Percentiles rank a stretch among this genome's conserved stretches.
These are phyloP conservation scores for Coix lacrymajobi DNA, from an alignment of 176 grass and related monocot genomes.

Conservation along the genomic window DNA sequence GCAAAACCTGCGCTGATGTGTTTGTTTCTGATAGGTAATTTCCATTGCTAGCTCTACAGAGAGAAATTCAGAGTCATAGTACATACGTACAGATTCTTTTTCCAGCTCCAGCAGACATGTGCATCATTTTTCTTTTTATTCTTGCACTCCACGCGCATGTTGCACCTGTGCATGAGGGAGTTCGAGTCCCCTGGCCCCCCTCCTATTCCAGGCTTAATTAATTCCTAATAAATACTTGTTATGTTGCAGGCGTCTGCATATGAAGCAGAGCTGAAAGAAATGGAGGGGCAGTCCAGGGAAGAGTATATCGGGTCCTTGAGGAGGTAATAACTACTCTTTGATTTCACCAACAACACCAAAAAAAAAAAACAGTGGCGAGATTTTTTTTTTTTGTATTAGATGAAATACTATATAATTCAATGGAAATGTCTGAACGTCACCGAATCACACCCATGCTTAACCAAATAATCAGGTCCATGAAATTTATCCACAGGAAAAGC, in stretches of 20 bases:
- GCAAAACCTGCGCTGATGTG: not conserved
- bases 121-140: not conserved
- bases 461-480: not conserved
- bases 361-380: not conserved
- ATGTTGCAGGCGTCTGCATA: slow-evolving; percentile 33
- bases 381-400: not conserved
- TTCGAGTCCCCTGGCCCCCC: too few relatives aligned
- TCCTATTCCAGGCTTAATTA: too few relatives aligned
- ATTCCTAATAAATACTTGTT: not conserved
- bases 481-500: slow-evolving; percentile 65
- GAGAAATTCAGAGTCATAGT: too few relatives aligned
- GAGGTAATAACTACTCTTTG: slow-evolving; percentile 41
- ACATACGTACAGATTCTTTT: not conserved
- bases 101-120: not conserved
- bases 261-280: slow-evolving; percentile 51
- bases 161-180: not conserved
- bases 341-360: not conserved
- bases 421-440: not conserved
- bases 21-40: not conserved
- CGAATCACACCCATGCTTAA: not conserved
- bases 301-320: slow-evolving; percentile 80
- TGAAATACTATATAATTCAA: not conserved
- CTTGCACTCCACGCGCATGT: not conserved
- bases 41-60: not conserved
- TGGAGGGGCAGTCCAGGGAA: slow-evolving; percentile 67